Evolutionary conservation across 176 grass and related monocot species (phyloP), one percentile per base, ranked within the genome.

Genomic region (Dendrocalamus sinicus): DNA sequence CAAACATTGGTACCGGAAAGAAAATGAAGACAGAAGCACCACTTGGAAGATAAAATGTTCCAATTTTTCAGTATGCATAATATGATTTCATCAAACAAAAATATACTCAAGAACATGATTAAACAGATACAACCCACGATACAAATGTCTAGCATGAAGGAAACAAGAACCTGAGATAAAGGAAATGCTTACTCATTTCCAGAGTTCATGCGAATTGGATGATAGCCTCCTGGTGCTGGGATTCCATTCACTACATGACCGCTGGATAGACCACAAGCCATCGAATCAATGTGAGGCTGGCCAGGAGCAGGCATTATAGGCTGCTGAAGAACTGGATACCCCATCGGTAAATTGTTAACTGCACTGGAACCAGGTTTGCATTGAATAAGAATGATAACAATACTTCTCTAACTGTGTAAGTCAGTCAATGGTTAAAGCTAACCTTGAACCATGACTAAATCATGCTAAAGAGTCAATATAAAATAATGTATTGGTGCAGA

Each of bases 321-420:
- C 57, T 99, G 97, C 70, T 94, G 94, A 79, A 99, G 84, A 81
- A 99, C 89, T 48, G 97, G 97, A 80, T 99, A 99, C 55, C 94
- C 97, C 88, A 99, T 99, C 20, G 97, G 97, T 69, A 96, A 84
- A 92, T 91, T 92, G 75, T 89, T 94, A 83, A 99, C 97, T 99
- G 97, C 91, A 92, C 77, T 84, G 79, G 75, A 89, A 85, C 87
- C 69, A 89, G 75, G 70, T 86, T 86, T 78, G 52, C 88, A 70
- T 82, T 94, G 78, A 89, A 81, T 91, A 95, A 83, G 50, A 84
- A 77, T 70, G 64, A 28, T 68, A 86, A 90, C 10, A 19, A 57
- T 74, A 68, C 41, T 71, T 83, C 1, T 39, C 11, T 39, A 79
- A 20, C 37, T 43, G 8, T 67, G 26, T 72, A 79, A 82, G 64